These are phyloP conservation scores for Pichia sp. DNA, from an alignment of 1,139 yeast species.

Conservation along the genomic window DNA sequence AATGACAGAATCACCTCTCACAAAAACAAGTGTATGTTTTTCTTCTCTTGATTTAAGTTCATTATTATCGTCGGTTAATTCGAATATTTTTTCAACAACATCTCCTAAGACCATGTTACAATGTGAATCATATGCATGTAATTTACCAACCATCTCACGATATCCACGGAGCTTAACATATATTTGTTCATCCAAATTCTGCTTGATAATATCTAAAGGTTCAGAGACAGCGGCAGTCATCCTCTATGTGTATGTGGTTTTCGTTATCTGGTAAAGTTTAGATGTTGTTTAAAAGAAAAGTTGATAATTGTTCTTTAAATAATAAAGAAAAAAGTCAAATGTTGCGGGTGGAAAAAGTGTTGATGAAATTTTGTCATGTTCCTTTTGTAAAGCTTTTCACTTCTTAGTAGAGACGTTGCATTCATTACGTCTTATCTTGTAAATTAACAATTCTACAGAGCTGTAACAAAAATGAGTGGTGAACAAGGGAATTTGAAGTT, in stretches of 20 bases:
- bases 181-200: slow-evolving; percentile 81
- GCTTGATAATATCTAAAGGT: slow-evolving; percentile 83
- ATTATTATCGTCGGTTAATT: slow-evolving; percentile 41
- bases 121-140: slow-evolving; percentile 95
- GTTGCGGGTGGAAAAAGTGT: too few species aligned
- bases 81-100: slow-evolving; percentile 76
- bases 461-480: slow-evolving; percentile 4
- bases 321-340: too few species aligned
- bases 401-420: too few species aligned
- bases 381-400: too few species aligned
- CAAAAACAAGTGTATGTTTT: slow-evolving; percentile 82
- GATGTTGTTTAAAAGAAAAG: not conserved
- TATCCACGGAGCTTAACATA: slow-evolving; percentile 94
- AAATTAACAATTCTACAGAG: not conserved
- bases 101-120: slow-evolving; percentile 95
- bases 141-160: slow-evolving; percentile 80
- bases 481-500: slow-evolving; percentile 37
- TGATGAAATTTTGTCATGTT: too few species aligned
- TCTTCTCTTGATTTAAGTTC: slow-evolving; percentile 48
- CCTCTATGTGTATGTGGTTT: not conserved
- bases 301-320: too few species aligned
- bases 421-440: too few species aligned
- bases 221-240: slow-evolving; percentile 33
- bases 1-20: slow-evolving; percentile 93
- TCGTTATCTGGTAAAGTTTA: not conserved